phyloP scores from a whole-genome alignment of 2,329 filamentous ascomycete species.

The Aphanoascus verrucosus region DNA sequence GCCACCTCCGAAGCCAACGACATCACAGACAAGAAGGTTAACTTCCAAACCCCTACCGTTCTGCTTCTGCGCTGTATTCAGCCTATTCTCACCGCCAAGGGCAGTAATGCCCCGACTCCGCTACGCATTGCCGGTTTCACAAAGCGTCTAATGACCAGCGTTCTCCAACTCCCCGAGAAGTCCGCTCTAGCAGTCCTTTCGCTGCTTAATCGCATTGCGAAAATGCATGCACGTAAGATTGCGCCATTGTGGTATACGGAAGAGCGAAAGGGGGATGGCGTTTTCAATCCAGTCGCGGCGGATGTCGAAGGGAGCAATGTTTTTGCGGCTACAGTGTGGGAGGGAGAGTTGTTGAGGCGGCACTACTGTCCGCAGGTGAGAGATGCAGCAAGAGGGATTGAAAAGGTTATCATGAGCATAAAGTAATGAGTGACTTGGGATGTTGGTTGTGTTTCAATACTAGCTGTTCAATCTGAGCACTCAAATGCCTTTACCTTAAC shows the following conservation, averaged over 20 bases:
- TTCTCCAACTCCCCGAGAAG: constrained; percentile 84
- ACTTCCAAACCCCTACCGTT: constrained; percentile 88
- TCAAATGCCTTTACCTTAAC: no score
- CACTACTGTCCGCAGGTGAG: constrained; percentile 83
- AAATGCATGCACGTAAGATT: constrained; percentile 72
- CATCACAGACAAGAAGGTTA: constrained; percentile 53
- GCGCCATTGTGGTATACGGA: constrained; percentile 87
- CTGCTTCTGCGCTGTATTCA: constrained; percentile 80
- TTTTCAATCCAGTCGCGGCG: constrained; percentile 61
- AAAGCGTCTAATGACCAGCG: constrained; percentile 74
- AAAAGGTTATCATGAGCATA: constrained; percentile 48
- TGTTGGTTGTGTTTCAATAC: neutral
- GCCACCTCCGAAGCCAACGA: constrained; percentile 31
- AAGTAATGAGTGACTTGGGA: constrained; percentile 20
- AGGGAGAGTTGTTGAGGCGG: constrained; percentile 71
- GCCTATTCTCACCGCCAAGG: constrained; percentile 67
- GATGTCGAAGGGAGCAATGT: constrained; percentile 82
- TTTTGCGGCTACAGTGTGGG: constrained; percentile 84
- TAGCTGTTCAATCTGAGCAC: neutral
- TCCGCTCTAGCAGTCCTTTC: constrained; percentile 69
- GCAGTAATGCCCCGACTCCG: constrained; percentile 64
- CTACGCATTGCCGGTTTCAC: constrained; percentile 80
- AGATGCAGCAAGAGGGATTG: constrained; percentile 59
- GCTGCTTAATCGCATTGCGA: constrained; percentile 65
- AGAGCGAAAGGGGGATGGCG: constrained; percentile 81